Base-by-base conservation (phyloP, 768 basidiomycete genomes). In the Filobasidium floriforme region DNA sequence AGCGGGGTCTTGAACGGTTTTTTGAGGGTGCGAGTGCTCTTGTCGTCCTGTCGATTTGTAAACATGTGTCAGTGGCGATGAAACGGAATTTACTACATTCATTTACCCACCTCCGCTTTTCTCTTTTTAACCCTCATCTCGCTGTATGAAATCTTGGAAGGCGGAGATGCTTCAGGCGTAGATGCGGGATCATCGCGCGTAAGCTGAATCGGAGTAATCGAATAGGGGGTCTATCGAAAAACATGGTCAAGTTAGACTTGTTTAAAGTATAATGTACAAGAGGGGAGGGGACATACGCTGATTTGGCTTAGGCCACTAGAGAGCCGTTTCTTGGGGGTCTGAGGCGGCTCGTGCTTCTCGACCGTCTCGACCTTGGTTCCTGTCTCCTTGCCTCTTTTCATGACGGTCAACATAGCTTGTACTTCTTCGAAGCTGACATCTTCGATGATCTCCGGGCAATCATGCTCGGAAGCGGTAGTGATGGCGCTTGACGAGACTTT, bases 1-100 rank as follows among this genome's bases (percentile, higher is more conserved):
- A 57, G 54, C 15, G 54, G 54, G 18, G 54, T 15, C 24, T 57
- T 57, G 54, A 57, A 57, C 26, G 54, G 54, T 28, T 57, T 57
- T 15, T 57, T 57, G 2, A 57, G 29, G 14, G 54, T 28, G 2
- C 29, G 54, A 2, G 19, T 15, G 19, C 22, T 24, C 24, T 57
- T 57, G 15, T 57, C 54, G 15, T 57, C 29, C 54, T 57, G n/a
- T 28, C 54, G 26, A 32, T 9, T 57, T 15, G 4, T 22, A 57
- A n/a, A n/a, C 54, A 4, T 5, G 54, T 7, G 19, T 57, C 24
- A 57, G 14, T 28, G 26, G 52, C 52, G 52, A 11, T 54, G 29
- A 24, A 15, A 32, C 54, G 6, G 6, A 19, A 57, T 15, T 7
- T 4, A 57, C 19, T 7, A 57, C 54, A 14, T 32, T 57, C 12